Evolutionary conservation across 805 yeast species (phyloP).

Genomic region (Metschnikowia drakensbergensis): DNA sequence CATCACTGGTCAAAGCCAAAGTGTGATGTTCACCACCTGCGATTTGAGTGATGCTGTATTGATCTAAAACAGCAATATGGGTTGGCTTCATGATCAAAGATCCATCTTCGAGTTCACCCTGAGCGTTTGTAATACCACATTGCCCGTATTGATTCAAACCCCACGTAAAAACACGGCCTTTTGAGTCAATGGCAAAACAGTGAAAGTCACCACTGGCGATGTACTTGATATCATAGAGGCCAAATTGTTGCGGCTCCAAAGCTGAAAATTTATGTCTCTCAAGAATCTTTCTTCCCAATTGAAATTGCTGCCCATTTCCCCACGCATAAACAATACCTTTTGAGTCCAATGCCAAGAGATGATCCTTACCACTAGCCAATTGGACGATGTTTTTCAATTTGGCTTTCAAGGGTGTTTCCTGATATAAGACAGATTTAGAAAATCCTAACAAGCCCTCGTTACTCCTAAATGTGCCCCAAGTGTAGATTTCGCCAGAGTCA

Average conservation of each 20-base stretch:
- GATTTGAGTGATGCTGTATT: slow-evolving; percentile 53
- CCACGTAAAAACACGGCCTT: slow-evolving; percentile 79
- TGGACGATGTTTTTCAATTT: slow-evolving; percentile 69
- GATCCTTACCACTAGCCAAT: slow-evolving; percentile 91
- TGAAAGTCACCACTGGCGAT: slow-evolving; percentile 95
- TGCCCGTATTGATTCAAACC: slow-evolving; percentile 97
- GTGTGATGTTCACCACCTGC: slow-evolving; percentile 97
- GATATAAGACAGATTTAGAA: slow-evolving; percentile 58
- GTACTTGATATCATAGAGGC: slow-evolving; percentile 70
- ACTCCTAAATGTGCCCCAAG: slow-evolving; percentile 97
- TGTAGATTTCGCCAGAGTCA: slow-evolving; percentile 82
- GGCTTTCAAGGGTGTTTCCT: slow-evolving; percentile 59
- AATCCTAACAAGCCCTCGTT: slow-evolving; percentile 91
- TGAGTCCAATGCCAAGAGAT: slow-evolving; percentile 74
- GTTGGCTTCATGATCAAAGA: slow-evolving; percentile 78
- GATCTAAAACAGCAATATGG: slow-evolving; percentile 59
- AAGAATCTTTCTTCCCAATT: slow-evolving; percentile 80
- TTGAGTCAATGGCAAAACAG: slow-evolving; percentile 81
- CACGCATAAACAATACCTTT: slow-evolving; percentile 90
- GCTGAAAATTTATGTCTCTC: slow-evolving; percentile 74
- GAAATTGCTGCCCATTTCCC: slow-evolving; percentile 96
- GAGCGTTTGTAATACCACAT: slow-evolving; percentile 64
- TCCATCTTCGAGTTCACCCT: slow-evolving; percentile 79
- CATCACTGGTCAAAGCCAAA: slow-evolving; percentile 65
- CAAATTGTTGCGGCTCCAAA: slow-evolving; percentile 78